Evolutionary conservation across 2,329 filamentous ascomycete species (phyloP).

Genomic region (Claviceps pazoutovae): DNA sequence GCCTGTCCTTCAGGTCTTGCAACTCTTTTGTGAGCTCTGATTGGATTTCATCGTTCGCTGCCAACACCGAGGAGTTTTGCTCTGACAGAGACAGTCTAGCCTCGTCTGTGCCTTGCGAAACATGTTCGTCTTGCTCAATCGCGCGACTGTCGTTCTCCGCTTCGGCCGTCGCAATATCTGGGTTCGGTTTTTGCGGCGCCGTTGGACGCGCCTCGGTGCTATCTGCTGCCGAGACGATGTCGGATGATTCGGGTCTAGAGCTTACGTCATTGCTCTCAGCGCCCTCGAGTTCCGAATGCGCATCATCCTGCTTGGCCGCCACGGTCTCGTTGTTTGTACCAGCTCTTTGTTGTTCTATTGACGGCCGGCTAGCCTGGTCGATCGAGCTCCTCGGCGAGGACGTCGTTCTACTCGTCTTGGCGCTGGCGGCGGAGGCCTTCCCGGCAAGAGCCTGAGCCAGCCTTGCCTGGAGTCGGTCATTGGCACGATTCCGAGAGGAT

Average conservation of each 20-base stretch:
- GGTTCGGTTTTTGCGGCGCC: not conserved
- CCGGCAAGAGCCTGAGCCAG: constrained; percentile 77
- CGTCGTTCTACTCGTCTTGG: constrained; percentile 30
- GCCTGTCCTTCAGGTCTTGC: constrained; percentile 18
- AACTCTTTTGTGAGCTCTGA: constrained; percentile 9
- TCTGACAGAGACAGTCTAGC: not conserved
- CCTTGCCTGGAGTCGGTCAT: constrained; percentile 77
- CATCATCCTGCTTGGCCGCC: not conserved
- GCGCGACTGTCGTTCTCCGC: not conserved
- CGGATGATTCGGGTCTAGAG: not conserved
- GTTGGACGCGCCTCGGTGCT: not conserved
- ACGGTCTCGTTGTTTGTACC: constrained; percentile 10
- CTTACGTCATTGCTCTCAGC: not conserved
- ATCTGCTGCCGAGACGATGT: not conserved
- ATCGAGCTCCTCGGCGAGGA: constrained; percentile 22
- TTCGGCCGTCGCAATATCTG: not conserved
- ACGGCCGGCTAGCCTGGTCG: constrained; percentile 18
- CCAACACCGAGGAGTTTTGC: not conserved
- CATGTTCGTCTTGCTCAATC: not conserved
- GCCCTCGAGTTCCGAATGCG: not conserved
- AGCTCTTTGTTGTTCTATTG: constrained; percentile 17
- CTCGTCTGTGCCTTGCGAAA: not conserved
- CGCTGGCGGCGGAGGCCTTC: constrained; percentile 30
- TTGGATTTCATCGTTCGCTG: not conserved
- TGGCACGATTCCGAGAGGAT: constrained; percentile 48